These are phyloP conservation scores for Hymenoscyphus fructigenus DNA, from an alignment of 2,329 filamentous ascomycete genomes.

Conservation along the genomic window DNA sequence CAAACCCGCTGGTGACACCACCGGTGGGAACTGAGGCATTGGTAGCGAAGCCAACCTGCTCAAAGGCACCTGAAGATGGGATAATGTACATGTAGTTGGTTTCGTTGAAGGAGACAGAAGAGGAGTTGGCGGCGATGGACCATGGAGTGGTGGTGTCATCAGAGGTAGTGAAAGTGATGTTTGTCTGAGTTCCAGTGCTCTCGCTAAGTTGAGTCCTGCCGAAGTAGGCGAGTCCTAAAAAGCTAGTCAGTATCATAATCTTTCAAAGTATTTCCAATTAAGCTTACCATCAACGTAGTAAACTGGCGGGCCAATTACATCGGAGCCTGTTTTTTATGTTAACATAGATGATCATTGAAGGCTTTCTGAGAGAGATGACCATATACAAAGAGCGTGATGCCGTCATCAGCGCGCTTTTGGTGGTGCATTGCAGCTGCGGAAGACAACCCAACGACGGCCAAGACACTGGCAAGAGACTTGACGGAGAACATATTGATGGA, in stretches of 20 bases:
- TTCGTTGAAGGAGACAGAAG: slow-evolving; percentile 24
- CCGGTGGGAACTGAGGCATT: slow-evolving; percentile 24
- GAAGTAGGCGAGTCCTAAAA: slow-evolving; percentile 38
- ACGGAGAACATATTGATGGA: slow-evolving; percentile 19
- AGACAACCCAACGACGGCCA: slow-evolving; percentile 14
- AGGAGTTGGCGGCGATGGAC: slow-evolving; percentile 28
- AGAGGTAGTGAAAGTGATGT: slow-evolving; percentile 34
- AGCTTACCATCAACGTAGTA: slow-evolving; percentile 39
- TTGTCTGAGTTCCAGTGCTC: slow-evolving; percentile 26
- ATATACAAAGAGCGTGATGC: slow-evolving; percentile 35
- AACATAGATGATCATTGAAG: no score
- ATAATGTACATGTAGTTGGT: slow-evolving; percentile 29
- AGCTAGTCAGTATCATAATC: neutral
- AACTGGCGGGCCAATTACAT: slow-evolving; percentile 33
- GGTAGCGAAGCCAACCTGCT: slow-evolving; percentile 33
- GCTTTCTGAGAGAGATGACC: slow-evolving; percentile 12
- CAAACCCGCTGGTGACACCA: slow-evolving; percentile 32
- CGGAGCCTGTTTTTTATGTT: neutral
- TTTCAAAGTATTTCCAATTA: neutral
- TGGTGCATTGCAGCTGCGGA: slow-evolving; percentile 12
- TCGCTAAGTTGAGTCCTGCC: slow-evolving; percentile 25
- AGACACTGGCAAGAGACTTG: slow-evolving; percentile 7
- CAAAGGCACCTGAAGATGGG: slow-evolving; percentile 26
- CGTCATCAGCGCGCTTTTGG: slow-evolving; percentile 5
- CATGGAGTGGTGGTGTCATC: slow-evolving; percentile 28